A percentile compares a stretch with the other conserved stretches of the same genome.
These are phyloP conservation scores for Leishmania amazonensis DNA, from an alignment of 208 protist species.

Conservation along the genomic window DNA sequence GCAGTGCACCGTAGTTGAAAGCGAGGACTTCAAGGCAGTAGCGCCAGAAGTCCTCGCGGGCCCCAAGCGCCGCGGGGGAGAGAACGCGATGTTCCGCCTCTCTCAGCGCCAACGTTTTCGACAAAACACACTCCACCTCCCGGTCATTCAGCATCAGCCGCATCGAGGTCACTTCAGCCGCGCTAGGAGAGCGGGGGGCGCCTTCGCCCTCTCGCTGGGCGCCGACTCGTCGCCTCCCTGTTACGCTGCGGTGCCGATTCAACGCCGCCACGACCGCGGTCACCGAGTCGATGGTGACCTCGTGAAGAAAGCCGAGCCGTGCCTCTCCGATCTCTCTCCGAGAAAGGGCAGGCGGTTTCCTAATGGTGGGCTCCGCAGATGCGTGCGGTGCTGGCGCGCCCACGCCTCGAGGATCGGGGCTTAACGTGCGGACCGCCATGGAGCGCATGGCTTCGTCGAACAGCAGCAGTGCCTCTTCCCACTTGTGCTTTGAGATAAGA, in stretches of 20 bases:
- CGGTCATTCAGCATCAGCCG: constrained; percentile 39
- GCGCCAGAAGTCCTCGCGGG: constrained; percentile 35
- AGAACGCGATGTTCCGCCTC: not conserved
- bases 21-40: constrained; percentile 44
- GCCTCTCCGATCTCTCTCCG: constrained; percentile 42
- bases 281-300: constrained; percentile 28
- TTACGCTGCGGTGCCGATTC: constrained; percentile 17
- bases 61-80: not conserved
- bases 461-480: constrained; percentile 42
- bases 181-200: not conserved
- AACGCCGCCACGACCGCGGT: constrained; percentile 27
- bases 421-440: not conserved
- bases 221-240: not conserved
- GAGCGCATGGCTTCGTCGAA: constrained; percentile 36
- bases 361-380: not conserved
- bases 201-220: not conserved
- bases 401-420: not conserved
- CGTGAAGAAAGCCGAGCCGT: constrained; percentile 46
- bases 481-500: constrained; percentile 41
- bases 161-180: not conserved
- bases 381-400: not conserved
- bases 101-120: constrained; percentile 34
- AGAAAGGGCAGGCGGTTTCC: constrained; percentile 11
- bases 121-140: constrained; percentile 60
- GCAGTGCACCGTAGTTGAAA: constrained; percentile 37